A percentile compares a stretch with the other conserved stretches of the same genome.
These are phyloP conservation scores for Quercus bicolor DNA, from an alignment of 306 rosid species.

Conservation along the genomic window DNA sequence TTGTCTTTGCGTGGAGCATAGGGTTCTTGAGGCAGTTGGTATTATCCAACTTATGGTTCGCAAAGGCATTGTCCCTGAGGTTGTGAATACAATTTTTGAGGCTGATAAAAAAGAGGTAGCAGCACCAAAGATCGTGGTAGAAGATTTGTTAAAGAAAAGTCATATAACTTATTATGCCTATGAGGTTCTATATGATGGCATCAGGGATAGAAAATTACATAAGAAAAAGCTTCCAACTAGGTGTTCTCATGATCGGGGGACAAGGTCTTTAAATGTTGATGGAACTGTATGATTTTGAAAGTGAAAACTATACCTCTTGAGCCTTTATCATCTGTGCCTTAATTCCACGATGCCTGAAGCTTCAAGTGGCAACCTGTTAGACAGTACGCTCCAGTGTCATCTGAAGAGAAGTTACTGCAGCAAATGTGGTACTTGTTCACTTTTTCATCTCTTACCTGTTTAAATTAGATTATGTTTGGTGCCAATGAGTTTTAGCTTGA, in stretches of 20 bases:
- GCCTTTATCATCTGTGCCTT: neutral
- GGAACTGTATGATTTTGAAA: slow-evolving; percentile 14
- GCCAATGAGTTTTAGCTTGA: too few relatives aligned
- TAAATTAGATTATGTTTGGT: neutral
- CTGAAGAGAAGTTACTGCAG: slow-evolving; percentile 12
- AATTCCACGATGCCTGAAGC: slow-evolving; percentile 6
- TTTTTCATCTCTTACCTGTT: neutral
- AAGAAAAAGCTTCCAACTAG: slow-evolving; percentile 33
- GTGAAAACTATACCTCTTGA: slow-evolving; percentile 10
- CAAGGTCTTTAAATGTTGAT: slow-evolving; percentile 27
- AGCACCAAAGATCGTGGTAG: slow-evolving; percentile 89
- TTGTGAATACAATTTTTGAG: slow-evolving; percentile 69
- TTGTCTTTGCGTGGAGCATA: slow-evolving; percentile 65
- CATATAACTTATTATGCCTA: slow-evolving; percentile 72
- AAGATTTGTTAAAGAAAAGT: slow-evolving; percentile 77
- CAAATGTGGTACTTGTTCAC: neutral
- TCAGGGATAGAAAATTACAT: slow-evolving; percentile 61
- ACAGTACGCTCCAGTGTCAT: slow-evolving; percentile 12
- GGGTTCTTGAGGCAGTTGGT: slow-evolving; percentile 65
- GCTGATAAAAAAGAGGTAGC: slow-evolving; percentile 78
- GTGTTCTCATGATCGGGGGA: slow-evolving; percentile 20
- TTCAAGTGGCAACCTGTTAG: neutral
- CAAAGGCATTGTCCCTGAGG: slow-evolving; percentile 71
- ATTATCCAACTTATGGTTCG: slow-evolving; percentile 71
- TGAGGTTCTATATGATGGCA: slow-evolving; percentile 75